Conservation (phyloP, 23 red algal species). For the Chondrus crispus region DNA sequence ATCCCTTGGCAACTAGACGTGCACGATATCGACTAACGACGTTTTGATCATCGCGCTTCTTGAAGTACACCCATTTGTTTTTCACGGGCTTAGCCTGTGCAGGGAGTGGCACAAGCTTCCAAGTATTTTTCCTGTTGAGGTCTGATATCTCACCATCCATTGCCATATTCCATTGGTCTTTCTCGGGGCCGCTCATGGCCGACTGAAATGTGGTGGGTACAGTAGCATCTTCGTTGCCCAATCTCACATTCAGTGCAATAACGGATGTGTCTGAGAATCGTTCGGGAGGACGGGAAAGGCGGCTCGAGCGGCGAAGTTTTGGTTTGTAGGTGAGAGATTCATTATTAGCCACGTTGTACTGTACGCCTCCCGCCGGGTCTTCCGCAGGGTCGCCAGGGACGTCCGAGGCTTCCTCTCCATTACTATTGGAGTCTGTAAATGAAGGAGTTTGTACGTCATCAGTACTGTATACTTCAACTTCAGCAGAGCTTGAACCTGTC, state of each 20-base stretch:
- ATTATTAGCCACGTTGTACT: too few relatives aligned
- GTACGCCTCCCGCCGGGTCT: too few relatives aligned
- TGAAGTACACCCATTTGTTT: not conserved
- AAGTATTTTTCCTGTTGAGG: not conserved
- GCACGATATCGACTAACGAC: not conserved
- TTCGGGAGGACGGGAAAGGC: not conserved
- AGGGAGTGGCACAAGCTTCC: not conserved
- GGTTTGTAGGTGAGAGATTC: not conserved
- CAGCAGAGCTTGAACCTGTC: too few relatives aligned
- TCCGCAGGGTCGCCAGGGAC: too few relatives aligned
- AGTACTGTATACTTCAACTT: too few relatives aligned
- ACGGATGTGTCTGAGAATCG: not conserved
- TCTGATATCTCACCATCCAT: conserved; percentile 13
- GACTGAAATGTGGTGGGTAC: not conserved
- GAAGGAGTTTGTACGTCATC: too few relatives aligned
- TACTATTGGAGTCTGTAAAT: too few relatives aligned
- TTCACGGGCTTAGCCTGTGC: not conserved
- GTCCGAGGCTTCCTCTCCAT: too few relatives aligned
- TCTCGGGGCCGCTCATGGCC: not conserved
- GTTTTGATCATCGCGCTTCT: not conserved
- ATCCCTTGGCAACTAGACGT: not conserved
- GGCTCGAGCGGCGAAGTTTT: not conserved
- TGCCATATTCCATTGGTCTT: not conserved
- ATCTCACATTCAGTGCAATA: not conserved
- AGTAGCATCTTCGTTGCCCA: not conserved